Evolutionary conservation across 495 filamentous ascomycete genomes (phyloP).

Genomic region (Hypoxylon crocopeplum): DNA sequence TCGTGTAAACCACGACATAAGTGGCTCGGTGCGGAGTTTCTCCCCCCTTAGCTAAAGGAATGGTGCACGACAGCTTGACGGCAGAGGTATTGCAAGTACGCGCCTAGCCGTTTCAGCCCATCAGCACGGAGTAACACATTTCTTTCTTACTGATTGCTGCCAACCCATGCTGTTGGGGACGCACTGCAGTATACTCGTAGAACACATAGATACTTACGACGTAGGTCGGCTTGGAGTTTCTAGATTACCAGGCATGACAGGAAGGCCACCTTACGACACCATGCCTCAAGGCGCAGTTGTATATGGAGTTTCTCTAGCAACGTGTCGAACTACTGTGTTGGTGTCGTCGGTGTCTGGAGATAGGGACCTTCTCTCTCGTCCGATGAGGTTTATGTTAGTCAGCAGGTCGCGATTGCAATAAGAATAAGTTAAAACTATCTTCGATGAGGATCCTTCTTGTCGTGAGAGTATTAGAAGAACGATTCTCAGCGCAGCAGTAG

Average conservation of each 20-base stretch:
- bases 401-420: slow-evolving; percentile 3
- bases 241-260: background rate
- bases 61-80: background rate
- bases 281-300: slow-evolving; percentile 4
- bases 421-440: slow-evolving; percentile 10
- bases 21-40: slow-evolving; percentile 30
- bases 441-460: background rate
- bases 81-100: too few species aligned
- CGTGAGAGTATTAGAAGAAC: background rate
- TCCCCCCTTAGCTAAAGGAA: background rate
- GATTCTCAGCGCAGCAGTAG: too few species aligned
- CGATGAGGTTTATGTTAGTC: slow-evolving; percentile 13
- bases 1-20: background rate
- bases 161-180: background rate
- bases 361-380: slow-evolving; percentile 5
- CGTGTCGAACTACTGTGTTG: slow-evolving; percentile 19
- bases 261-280: slow-evolving; percentile 5
- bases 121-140: slow-evolving; percentile 23
- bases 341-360: background rate
- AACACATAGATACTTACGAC: background rate
- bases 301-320: slow-evolving; percentile 29
- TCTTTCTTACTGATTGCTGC: too few species aligned
- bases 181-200: background rate
- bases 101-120: too few species aligned
- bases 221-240: slow-evolving; percentile 32